Base-by-base conservation (phyloP, 352 stramenopile genomes). In the Globisporangium spiculum region DNA sequence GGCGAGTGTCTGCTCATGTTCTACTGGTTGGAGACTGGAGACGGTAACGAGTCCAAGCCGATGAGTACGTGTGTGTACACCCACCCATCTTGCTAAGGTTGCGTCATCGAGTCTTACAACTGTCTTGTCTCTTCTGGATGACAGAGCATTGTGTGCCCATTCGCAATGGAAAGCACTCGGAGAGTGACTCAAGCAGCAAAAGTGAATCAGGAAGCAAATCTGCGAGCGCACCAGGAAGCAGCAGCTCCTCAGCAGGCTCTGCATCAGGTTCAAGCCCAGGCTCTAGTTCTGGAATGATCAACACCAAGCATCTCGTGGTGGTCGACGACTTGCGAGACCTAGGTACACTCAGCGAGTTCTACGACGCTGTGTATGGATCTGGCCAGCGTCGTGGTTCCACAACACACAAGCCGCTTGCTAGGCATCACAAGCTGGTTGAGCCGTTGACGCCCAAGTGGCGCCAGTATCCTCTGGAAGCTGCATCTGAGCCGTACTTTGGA, bases 1-100 rank as follows among this genome's bases (percentile, higher is more conserved):
- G 78, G 60, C 32, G 66, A 27, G 4, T 88, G 81, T 52, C 32
- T 58, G n/a, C 69, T 90, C 50, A 75, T 36, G 22, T 86, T 88
- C 63, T 87, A 84, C 72, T 78, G 77, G 62, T 60, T 85, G 58
- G 63, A 24, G 26, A 73, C 12, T 80, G 75, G 75, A 71, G 66
- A 62, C 58, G 68, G 20, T 12, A 36, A 46, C 10, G 38, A 27
- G 4, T 7, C 22, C 5, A 27, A 64, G 59, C 46, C 50, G 79
- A 75, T 44, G 34, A 83, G 72, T 86, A 71, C 65, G 78, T 81
- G 22, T 52, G 24, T 52, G 44, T 22, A 52, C 18, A 52, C 7
- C 22, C 30, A 7, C n/a, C 10, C 14, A 52, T 55, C 30, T 46
- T 16, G 38, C 12, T 46, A 18, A 46, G 10, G 9, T 41, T 46